Conservation (phyloP, 1,139 yeast genomes). For the Yamadazyma oceani region DNA sequence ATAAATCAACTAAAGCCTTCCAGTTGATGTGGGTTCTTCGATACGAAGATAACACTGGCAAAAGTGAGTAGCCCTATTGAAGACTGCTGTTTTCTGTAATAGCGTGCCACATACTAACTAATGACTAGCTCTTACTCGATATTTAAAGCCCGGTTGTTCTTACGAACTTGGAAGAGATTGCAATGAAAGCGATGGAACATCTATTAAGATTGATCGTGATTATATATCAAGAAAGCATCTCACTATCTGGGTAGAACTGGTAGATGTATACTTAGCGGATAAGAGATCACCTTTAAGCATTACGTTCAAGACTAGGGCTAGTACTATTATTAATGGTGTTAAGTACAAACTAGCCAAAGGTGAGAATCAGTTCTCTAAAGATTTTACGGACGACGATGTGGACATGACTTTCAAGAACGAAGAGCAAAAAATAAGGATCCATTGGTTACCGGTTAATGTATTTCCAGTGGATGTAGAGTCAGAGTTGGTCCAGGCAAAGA, state of each 20-base stretch:
- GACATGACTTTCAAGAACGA: constrained; percentile 22
- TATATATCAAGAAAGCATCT: constrained; percentile 35
- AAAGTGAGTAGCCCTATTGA: constrained; percentile 9
- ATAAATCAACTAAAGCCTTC: too few species aligned
- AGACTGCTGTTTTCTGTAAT: background rate
- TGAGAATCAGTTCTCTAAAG: constrained; percentile 18
- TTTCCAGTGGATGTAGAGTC: constrained; percentile 2
- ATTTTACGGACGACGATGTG: constrained; percentile 17
- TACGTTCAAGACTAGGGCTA: constrained; percentile 31
- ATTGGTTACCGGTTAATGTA: constrained; percentile 26
- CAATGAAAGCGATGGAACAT: constrained; percentile 19
- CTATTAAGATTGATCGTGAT: constrained; percentile 22
- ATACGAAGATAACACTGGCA: constrained; percentile 9
- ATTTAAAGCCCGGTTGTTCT: constrained; percentile 15
- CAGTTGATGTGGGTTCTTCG: constrained; percentile 12
- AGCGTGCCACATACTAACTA: background rate
- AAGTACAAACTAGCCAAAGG: constrained; percentile 23
- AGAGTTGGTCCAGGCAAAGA: constrained; percentile 11
- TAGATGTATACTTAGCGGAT: constrained; percentile 1
- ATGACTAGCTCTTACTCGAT: constrained; percentile 4
- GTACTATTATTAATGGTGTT: constrained; percentile 30
- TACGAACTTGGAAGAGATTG: constrained; percentile 34
- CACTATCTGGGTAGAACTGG: constrained; percentile 16
- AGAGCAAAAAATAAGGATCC: constrained; percentile 18
- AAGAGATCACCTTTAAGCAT: constrained; percentile 22